Conservation (phyloP, 208 protist genomes). For the Paratrypanosoma confusum region DNA sequence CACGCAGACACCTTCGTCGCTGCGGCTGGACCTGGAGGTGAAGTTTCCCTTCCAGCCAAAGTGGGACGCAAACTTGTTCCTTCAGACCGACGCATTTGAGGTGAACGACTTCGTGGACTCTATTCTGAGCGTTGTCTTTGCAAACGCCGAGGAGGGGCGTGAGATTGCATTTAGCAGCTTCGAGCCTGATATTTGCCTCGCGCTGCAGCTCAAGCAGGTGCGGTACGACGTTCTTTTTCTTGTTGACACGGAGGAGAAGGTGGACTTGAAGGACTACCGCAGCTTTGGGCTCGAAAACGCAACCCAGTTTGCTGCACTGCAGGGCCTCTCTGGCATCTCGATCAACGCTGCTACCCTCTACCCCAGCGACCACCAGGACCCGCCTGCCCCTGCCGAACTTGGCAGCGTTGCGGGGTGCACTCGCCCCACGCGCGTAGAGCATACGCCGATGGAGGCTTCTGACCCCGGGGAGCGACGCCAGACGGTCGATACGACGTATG, state of each 20-base stretch:
- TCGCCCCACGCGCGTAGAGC: neutral
- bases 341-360: conserved; percentile 47
- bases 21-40: conserved; percentile 65
- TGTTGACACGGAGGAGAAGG: conserved; percentile 44
- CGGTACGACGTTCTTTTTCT: conserved; percentile 76
- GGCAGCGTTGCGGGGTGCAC: neutral
- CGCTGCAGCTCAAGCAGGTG: conserved; percentile 56
- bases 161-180: conserved; percentile 77
- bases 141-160: conserved; percentile 28
- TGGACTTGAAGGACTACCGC: conserved; percentile 75
- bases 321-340: conserved; percentile 61
- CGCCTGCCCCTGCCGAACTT: neutral
- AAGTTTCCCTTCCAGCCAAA: conserved; percentile 70
- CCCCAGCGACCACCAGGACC: conserved; percentile 6
- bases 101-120: conserved; percentile 70
- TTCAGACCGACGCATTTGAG: conserved; percentile 66
- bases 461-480: conserved; percentile 6
- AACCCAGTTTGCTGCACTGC: conserved; percentile 53
- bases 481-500: conserved; percentile 25
- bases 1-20: conserved; percentile 29
- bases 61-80: conserved; percentile 55
- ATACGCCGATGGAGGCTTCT: neutral
- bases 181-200: conserved; percentile 65
- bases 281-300: conserved; percentile 52
- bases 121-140: conserved; percentile 54